Percentiles rank a stretch among this genome's conserved stretches.
These are phyloP conservation scores for Carex kokanica DNA, from an alignment of 176 grass and related monocot genomes.

Conservation along the genomic window DNA sequence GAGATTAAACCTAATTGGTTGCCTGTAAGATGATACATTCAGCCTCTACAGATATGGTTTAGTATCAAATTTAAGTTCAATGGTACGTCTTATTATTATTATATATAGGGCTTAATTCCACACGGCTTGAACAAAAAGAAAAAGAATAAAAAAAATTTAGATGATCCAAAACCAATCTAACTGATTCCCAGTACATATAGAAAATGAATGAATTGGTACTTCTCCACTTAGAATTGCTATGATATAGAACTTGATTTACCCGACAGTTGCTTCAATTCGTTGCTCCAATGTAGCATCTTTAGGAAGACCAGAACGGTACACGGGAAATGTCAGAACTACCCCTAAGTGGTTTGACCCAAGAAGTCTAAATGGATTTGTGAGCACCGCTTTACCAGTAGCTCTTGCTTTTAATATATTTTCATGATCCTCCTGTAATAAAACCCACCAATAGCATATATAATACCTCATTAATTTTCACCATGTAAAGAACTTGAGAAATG, in stretches of 20 bases:
- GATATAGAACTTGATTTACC: slow-evolving; percentile 43
- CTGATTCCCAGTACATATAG: neutral
- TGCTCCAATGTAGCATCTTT: slow-evolving; percentile 67
- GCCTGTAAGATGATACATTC: neutral
- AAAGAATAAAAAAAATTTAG: neutral
- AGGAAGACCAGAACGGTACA: slow-evolving; percentile 62
- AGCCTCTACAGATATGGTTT: neutral
- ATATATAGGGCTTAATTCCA: neutral
- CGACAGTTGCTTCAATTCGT: slow-evolving; percentile 76
- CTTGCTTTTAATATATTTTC: slow-evolving; percentile 88
- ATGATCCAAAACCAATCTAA: neutral
- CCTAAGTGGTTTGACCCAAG: slow-evolving; percentile 90
- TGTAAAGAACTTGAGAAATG: neutral
- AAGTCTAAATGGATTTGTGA: slow-evolving; percentile 85
- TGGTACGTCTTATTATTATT: neutral
- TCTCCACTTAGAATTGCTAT: neutral
- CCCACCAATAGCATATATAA: neutral
- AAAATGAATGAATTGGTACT: neutral
- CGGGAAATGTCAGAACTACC: slow-evolving; percentile 94
- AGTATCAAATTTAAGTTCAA: neutral
- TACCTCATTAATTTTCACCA: neutral
- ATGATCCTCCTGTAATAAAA: slow-evolving; percentile 58
- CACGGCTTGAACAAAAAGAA: neutral
- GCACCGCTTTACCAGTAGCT: slow-evolving; percentile 82
- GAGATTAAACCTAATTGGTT: neutral